phyloP scores from a whole-genome alignment of 176 grass and related monocot genomes.

The Paspalum vaginatum region DNA sequence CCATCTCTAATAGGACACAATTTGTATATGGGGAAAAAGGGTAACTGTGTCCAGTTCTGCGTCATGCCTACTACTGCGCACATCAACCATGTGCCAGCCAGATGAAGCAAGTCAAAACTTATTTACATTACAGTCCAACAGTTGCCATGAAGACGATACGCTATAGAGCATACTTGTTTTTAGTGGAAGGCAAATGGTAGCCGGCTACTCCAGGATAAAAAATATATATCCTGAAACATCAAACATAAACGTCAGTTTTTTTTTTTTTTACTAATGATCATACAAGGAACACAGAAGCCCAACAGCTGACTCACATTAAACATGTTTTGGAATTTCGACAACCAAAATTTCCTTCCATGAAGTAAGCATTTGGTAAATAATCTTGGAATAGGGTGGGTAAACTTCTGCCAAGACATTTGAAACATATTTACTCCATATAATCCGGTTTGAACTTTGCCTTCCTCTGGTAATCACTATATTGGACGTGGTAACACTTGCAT shows the following conservation, averaged over 20 bases:
- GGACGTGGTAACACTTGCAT: conserved; percentile 30
- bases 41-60: conserved; percentile 53
- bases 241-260: conserved; percentile 20
- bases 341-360: conserved; percentile 16
- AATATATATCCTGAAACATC: conserved; percentile 39
- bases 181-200: conserved; percentile 29
- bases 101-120: conserved; percentile 54
- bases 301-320: conserved; percentile 35
- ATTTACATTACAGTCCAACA: conserved; percentile 73
- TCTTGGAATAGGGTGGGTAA: conserved; percentile 36
- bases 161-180: conserved; percentile 43
- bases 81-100: conserved; percentile 42
- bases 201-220: conserved; percentile 24
- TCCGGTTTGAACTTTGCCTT: conserved; percentile 34
- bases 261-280: neutral
- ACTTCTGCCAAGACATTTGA: conserved; percentile 21
- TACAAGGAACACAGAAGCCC: neutral
- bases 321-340: conserved; percentile 16
- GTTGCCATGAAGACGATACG: conserved; percentile 51
- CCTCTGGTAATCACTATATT: conserved; percentile 32
- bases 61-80: conserved; percentile 40
- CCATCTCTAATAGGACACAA: conserved; percentile 57
- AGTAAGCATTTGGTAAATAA: conserved; percentile 17
- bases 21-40: conserved; percentile 50
- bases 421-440: conserved; percentile 37